Evolutionary conservation across 305 asterid genomes (phyloP).

Genomic region (Rubia tinctorum): DNA sequence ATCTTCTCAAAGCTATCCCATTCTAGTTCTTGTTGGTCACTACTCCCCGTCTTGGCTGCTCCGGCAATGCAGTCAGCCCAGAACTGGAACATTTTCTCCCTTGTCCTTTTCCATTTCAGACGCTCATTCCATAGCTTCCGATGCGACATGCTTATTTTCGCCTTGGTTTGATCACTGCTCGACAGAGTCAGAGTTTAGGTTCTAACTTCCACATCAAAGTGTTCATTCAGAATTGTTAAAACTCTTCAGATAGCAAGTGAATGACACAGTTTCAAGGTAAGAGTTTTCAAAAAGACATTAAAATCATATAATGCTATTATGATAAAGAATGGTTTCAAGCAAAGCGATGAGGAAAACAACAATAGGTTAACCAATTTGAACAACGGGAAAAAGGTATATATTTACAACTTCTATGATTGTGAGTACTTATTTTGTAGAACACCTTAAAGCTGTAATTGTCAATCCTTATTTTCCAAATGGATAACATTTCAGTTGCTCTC

Average conservation of each 20-base stretch:
- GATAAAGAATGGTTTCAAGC: background rate
- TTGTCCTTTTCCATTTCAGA: slow-evolving; percentile 62
- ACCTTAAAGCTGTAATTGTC: background rate
- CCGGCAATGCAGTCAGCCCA: slow-evolving; percentile 78
- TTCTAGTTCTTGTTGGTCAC: slow-evolving; percentile 64
- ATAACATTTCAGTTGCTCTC: background rate
- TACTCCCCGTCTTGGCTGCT: slow-evolving; percentile 76
- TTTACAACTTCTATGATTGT: background rate
- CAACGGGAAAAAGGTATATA: background rate
- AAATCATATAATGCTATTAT: background rate
- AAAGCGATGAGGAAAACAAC: background rate
- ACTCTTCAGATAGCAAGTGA: background rate
- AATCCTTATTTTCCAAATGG: background rate
- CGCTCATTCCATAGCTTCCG: slow-evolving; percentile 62
- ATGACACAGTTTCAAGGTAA: background rate
- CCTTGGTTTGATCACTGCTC: slow-evolving; percentile 65
- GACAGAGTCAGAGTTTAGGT: slow-evolving; percentile 12
- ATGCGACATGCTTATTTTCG: slow-evolving; percentile 54
- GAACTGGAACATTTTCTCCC: slow-evolving; percentile 50
- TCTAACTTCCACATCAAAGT: slow-evolving; percentile 8
- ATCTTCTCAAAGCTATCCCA: slow-evolving; percentile 80
- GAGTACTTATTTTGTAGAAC: background rate
- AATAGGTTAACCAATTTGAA: background rate
- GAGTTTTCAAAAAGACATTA: background rate
- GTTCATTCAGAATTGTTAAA: background rate